phyloP scores from a whole-genome alignment of 1,284 basidiomycete species.

The Microstroma glucosiphilum region DNA sequence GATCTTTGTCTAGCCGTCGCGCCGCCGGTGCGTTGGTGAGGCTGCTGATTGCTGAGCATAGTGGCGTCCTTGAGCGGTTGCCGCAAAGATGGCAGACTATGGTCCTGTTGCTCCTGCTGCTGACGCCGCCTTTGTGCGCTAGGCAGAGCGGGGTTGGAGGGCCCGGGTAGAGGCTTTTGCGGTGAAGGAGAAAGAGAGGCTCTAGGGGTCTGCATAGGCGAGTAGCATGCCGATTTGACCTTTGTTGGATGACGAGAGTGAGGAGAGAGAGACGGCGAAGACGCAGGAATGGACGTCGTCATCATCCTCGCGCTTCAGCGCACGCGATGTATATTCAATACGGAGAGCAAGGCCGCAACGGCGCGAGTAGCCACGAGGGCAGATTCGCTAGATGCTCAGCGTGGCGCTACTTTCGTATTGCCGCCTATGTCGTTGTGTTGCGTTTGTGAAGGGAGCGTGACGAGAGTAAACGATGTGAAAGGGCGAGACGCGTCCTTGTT shows the following conservation, averaged over 20 bases:
- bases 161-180: background rate
- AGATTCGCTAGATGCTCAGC: too few species aligned
- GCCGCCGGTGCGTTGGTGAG: background rate
- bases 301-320: background rate
- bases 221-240: background rate
- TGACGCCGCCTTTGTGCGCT: background rate
- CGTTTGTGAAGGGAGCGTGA: too few species aligned
- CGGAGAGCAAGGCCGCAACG: too few species aligned
- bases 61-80: background rate
- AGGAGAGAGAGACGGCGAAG: conserved; percentile 1
- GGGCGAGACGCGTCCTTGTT: too few species aligned
- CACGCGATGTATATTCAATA: too few species aligned
- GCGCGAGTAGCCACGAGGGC: too few species aligned
- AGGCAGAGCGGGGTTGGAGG: background rate
- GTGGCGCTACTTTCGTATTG: too few species aligned
- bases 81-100: background rate
- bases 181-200: background rate
- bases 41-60: background rate
- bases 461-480: too few species aligned
- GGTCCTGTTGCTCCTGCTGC: background rate
- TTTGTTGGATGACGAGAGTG: background rate
- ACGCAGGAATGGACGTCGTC: background rate
- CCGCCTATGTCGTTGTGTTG: too few species aligned
- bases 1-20: background rate
- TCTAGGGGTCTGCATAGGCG: background rate